Base-by-base conservation (phyloP, 2,329 filamentous ascomycete genomes). In the Hymenoscyphus repandus region DNA sequence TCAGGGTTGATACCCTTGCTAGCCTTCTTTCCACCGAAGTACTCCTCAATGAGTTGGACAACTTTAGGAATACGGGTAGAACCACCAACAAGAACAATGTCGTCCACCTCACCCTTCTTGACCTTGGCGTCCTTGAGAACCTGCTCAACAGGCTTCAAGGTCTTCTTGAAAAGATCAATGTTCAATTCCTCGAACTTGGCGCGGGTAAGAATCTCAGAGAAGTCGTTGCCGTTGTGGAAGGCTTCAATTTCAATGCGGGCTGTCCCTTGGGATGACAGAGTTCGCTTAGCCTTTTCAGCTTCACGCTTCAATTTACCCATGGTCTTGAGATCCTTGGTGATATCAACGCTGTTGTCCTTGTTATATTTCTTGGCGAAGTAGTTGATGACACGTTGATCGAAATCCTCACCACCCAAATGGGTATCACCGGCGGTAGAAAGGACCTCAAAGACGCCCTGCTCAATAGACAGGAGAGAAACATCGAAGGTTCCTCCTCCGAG, bases 231-330 rank as follows among this genome's bases (percentile, higher is more conserved):
- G 64, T 95, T 84, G 76, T 89, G 87, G 87, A 99, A 95, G 62
- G 89, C 86, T 74, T 99, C 93, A 60, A 99, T 96, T 77, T 97
- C 93, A 63, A 96, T 90, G 64, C 89, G 88, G 62, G 89, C 89
- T 60, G 87, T 90, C 85, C 90, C 91, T 77, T 95, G 90, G 61
- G 89, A 93, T 68, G 88, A 96, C 51, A 99, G 85, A 64, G 91
- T 95, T 69, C 93, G 89, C 88, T 99, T 99, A 75, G 93, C 93
- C 85, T 96, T 96, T 75, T 99, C 93, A 64, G 93, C 92, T 75
- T 97, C 93, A 66, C 93, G 91, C 89, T 97, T 97, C 65, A 99
- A 83, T 79, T 97, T 99, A 77, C 91, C 90, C 91, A 97, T 97
- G 62, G 92, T 86, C 88, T 96, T 96, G 61, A 86, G 76, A 69